Percentiles rank a stretch among this genome's conserved stretches.
Evolutionary conservation across 305 asterid species (phyloP).

Genomic region (Fraxinus angustifolia): DNA sequence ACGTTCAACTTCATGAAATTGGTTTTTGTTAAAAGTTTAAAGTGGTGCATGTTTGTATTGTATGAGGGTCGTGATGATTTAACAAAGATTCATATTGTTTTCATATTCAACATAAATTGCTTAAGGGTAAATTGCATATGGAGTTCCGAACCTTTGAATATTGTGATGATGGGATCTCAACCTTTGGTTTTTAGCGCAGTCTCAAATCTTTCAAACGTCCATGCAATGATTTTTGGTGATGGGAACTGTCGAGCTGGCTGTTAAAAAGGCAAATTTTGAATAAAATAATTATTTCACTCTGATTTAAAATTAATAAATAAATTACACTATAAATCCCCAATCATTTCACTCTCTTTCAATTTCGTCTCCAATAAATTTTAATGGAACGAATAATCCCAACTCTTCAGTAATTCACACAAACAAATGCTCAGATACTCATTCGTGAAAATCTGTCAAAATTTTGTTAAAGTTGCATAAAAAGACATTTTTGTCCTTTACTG

Average conservation of each 20-base stretch:
- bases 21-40: neutral
- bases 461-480: neutral
- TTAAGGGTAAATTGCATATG: neutral
- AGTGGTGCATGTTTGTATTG: neutral
- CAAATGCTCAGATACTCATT: neutral
- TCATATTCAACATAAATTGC: neutral
- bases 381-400: neutral
- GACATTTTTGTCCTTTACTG: neutral
- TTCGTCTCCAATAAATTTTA: neutral
- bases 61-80: neutral
- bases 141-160: neutral
- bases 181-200: neutral
- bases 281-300: too few relatives aligned
- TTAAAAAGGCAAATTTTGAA: neutral
- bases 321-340: neutral
- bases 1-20: neutral
- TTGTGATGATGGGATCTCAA: neutral
- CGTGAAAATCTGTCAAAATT: neutral
- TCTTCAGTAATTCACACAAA: neutral
- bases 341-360: neutral
- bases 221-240: neutral
- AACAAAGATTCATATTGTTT: neutral
- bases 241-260: neutral
- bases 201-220: neutral
- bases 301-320: too few relatives aligned